Evolutionary conservation across 1,284 basidiomycete species (phyloP).

Genomic region (Kwoniella shivajii): DNA sequence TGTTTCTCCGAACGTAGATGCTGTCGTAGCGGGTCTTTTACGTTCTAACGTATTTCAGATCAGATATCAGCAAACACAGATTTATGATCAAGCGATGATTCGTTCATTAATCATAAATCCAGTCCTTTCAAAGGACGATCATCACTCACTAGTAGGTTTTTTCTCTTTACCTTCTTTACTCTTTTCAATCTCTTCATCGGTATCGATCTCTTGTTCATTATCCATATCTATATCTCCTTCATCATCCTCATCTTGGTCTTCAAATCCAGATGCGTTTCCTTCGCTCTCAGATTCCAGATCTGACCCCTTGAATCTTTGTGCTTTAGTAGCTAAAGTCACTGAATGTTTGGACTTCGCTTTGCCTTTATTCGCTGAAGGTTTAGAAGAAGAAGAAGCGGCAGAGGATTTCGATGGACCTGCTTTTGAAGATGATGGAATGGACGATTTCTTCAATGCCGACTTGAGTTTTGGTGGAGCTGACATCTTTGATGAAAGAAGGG

Average conservation of each 20-base stretch:
- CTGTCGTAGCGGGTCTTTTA: slow-evolving; percentile 48
- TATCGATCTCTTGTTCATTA: slow-evolving; percentile 18
- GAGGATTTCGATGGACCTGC: neutral
- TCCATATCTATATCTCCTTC: slow-evolving; percentile 22
- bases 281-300: slow-evolving; percentile 15
- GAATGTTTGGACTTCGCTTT: slow-evolving; percentile 17
- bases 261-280: slow-evolving; percentile 19
- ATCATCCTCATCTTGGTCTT: slow-evolving; percentile 22
- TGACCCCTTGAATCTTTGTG: slow-evolving; percentile 5
- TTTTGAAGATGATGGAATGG: neutral
- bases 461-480: slow-evolving; percentile 1
- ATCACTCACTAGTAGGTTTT: slow-evolving; percentile 4
- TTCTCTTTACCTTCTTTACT: slow-evolving; percentile 18
- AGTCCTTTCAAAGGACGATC: no score
- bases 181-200: slow-evolving; percentile 40
- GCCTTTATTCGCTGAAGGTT: neutral
- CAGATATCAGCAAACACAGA: no score
- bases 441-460: slow-evolving; percentile 10
- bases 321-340: slow-evolving; percentile 15
- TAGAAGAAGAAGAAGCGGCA: neutral
- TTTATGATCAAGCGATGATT: no score
- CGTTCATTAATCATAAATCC: no score
- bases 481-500: slow-evolving; percentile 23
- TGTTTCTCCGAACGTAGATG: slow-evolving; percentile 48
- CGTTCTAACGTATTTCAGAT: slow-evolving; percentile 46